These are phyloP conservation scores for Cucurbita moschata DNA, from an alignment of 306 rosid genomes.

Conservation along the genomic window DNA sequence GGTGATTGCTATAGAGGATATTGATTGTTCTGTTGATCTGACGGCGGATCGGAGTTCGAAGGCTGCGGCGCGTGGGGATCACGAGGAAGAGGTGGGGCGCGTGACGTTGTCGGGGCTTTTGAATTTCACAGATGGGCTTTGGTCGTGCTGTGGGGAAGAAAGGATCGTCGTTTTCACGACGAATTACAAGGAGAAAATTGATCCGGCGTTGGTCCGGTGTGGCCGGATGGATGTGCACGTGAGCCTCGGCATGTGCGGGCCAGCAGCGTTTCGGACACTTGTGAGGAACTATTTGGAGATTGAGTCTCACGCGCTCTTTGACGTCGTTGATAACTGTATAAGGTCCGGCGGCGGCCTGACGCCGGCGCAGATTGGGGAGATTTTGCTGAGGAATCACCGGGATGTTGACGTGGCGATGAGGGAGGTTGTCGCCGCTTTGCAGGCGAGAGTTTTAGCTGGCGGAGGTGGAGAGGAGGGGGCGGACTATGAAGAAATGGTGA, in stretches of 20 bases:
- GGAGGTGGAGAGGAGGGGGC: constrained; percentile 9
- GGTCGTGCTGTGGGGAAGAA: constrained; percentile 87
- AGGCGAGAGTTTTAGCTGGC: constrained; percentile 23
- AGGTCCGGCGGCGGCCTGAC: constrained; percentile 60
- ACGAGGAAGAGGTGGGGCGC: constrained; percentile 32
- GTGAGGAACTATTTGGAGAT: constrained; percentile 46
- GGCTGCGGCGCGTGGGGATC: constrained; percentile 5
- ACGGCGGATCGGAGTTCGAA: constrained; percentile 47
- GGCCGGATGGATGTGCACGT: constrained; percentile 91
- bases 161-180: constrained; percentile 71
- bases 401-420: constrained; percentile 51
- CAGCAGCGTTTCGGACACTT: constrained; percentile 44
- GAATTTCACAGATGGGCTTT: constrained; percentile 72
- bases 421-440: constrained; percentile 57
- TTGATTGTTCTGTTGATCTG: constrained; percentile 67
- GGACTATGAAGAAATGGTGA: constrained; percentile 21
- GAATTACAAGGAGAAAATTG: constrained; percentile 54
- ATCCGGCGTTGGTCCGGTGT: constrained; percentile 64
- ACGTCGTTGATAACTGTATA: constrained; percentile 46
- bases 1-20: constrained; percentile 69
- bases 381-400: constrained; percentile 43
- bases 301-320: constrained; percentile 42
- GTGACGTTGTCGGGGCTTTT: constrained; percentile 75
- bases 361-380: constrained; percentile 78
- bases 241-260: constrained; percentile 60